Evolutionary conservation across 345 rosid species (phyloP), one percentile per base, ranked within the genome.

Genomic region (Eucalyptus sp.): DNA sequence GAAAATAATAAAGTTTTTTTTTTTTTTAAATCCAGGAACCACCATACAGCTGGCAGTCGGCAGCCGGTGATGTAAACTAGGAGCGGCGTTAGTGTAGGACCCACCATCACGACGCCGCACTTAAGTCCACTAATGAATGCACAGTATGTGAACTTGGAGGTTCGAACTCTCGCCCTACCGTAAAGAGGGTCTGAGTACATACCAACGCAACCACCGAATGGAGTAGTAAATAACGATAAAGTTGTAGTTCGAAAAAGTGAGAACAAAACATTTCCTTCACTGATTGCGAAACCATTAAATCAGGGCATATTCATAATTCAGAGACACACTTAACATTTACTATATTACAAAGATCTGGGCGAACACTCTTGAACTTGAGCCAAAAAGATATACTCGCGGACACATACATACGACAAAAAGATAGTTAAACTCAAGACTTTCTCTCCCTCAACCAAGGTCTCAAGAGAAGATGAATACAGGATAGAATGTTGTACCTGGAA

Each of bases 401-500:
- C 27, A 22, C 83, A 41, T 20, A 37, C 27, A 37, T 18, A 7
- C 3, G 24, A 10, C 25, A 20, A 22, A 71, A 71, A 10, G 46
- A 76, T 37, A 37, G 20, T 76, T 13, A 37, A 76, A 76, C 46
- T 76, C 3, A 33, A 33, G 44, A 68, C 4, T 76, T 37, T 20
- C 46, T 11, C 25, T 76, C 83, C 48, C 83, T 76, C 48, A 18
- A 37, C 7, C 48, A 20, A 71, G 22, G 48, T 76, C 83, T 76
- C 46, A 76, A 76, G 83, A 18, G 64, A 31, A 51, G 29, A 44
- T n/a, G 52, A 43, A 87, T 50, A 49, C 27, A 41, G 41, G 43
- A 8, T 49, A 3, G 52, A 60, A 64, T 68, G 44, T 51, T 20
- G 20, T 90, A 97, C 99, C 98, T 97, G 99, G 58, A 97, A 97